Base-by-base conservation (phyloP, 2,329 filamentous ascomycete genomes). In the Beauveria caledonica region DNA sequence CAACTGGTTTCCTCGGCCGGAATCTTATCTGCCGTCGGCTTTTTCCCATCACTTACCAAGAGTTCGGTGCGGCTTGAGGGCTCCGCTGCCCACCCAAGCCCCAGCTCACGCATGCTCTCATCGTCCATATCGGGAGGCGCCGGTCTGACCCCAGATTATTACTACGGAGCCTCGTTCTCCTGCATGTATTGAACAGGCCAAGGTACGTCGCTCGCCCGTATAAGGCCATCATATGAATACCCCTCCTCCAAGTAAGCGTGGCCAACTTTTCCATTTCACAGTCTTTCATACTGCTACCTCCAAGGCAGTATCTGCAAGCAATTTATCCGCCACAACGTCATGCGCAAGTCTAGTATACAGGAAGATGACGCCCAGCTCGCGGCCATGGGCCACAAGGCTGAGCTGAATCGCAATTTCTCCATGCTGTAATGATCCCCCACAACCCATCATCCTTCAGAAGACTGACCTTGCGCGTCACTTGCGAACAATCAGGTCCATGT, bases 401-500 rank as follows among this genome's bases (percentile, higher is more conserved):
- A 68, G 63, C 61, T 68, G 29, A 63, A 66, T 45, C 66, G 66
- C 54, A 65, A 66, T 60, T 66, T 68, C 59, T 68, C 66, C 36
- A 66, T 65, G n/a, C 52, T 67, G 64, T 66, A 61, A 60, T 3
- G n/a, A 21, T n/a, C 4, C 15, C 29, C n/a, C 19, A 36, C 45
- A 23, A 8, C 36, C 21, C 21, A 2, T 54, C 23, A 5, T 46
- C 15, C 15, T 52, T 54, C 17, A n/a, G 51, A 19, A 52, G 49
- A 42, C 40, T 57, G 40, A 57, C 42, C 25, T 3, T 5, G 29
- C 15, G 11, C 36, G 11, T 25, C n/a, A 53, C 27, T 27, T 10
- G 19, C 44, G 21, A 25, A 23, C 27, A n/a, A 25, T n/a, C 25
- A 62, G 61, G n/a, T 62, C 68, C 2, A 78, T 79, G 77, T 67